Evolutionary conservation across 1,284 basidiomycete genomes (phyloP).

Genomic region (Crocinoboletus sp.): DNA sequence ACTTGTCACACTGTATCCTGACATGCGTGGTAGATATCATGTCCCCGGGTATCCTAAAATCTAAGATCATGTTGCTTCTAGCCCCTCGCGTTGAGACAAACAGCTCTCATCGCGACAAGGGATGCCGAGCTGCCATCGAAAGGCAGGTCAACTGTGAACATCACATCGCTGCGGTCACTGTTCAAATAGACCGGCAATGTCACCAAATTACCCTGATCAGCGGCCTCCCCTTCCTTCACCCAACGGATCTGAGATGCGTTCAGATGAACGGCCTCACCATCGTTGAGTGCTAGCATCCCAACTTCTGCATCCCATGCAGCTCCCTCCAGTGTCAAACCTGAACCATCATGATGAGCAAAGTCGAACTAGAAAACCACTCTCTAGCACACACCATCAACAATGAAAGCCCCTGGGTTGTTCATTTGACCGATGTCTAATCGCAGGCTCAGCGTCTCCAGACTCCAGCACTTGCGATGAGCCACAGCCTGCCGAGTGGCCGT

Average conservation of each 20-base stretch:
- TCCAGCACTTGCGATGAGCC: constrained; percentile 87
- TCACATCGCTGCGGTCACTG: constrained; percentile 80
- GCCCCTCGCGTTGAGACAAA: constrained; percentile 74
- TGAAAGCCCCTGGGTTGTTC: constrained; percentile 71
- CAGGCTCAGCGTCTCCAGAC: constrained; percentile 84
- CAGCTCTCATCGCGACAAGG: constrained; percentile 73
- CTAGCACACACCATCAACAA: constrained; percentile 70
- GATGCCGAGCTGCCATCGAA: constrained; percentile 63
- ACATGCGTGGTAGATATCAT: constrained; percentile 24
- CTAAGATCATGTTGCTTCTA: constrained; percentile 27
- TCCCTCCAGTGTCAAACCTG: constrained; percentile 84
- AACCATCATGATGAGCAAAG: constrained; percentile 11
- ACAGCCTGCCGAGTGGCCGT: constrained; percentile 92
- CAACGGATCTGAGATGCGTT: constrained; percentile 80
- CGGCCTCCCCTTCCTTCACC: constrained; percentile 62
- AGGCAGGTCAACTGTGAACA: constrained; percentile 82
- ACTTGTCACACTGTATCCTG: constrained; percentile 18
- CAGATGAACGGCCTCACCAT: constrained; percentile 74
- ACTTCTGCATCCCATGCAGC: constrained; percentile 60
- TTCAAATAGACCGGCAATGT: constrained; percentile 93
- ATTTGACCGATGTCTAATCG: constrained; percentile 77
- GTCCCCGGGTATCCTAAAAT: constrained; percentile 15
- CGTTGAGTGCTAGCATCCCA: constrained; percentile 70
- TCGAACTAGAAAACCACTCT: background rate
- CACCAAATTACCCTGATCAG: constrained; percentile 42